These are phyloP conservation scores for Neofusicoccum laricinum DNA, from an alignment of 2,329 filamentous ascomycete genomes.

Conservation along the genomic window DNA sequence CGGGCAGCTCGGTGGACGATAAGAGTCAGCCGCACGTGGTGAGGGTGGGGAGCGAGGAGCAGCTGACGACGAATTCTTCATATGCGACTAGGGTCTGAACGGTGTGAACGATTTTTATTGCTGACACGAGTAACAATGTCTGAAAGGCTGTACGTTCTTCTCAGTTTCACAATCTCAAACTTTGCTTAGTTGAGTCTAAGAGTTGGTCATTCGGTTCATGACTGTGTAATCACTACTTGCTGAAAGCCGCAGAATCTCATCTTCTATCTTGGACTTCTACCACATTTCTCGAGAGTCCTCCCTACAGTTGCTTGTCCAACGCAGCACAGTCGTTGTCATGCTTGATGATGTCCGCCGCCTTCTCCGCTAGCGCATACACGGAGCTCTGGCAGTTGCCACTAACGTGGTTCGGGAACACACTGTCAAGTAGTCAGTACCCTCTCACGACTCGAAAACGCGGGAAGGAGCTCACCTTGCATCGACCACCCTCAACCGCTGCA, in stretches of 20 bases:
- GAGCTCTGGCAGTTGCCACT: constrained; percentile 25
- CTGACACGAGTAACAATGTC: neutral
- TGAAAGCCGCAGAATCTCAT: no score
- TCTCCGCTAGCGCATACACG: constrained; percentile 34
- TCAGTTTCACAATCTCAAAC: no score
- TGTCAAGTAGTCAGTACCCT: no score
- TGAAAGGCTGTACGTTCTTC: no score
- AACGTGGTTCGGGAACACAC: constrained; percentile 17
- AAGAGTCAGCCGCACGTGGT: neutral
- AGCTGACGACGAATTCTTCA: neutral
- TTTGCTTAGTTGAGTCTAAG: no score
- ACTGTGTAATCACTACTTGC: no score
- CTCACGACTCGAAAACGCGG: no score
- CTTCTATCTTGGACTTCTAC: no score
- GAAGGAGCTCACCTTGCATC: constrained; percentile 7
- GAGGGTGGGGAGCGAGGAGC: neutral
- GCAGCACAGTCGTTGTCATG: neutral
- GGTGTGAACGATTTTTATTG: neutral
- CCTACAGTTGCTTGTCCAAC: neutral
- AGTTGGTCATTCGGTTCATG: no score
- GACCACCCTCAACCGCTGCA: constrained; percentile 14
- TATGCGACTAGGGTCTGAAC: neutral
- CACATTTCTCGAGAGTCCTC: no score
- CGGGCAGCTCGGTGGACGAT: neutral
- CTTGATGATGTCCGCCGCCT: constrained; percentile 31